These are phyloP conservation scores for Aspergillus uvarum DNA, from an alignment of 2,329 filamentous ascomycete genomes.

Conservation along the genomic window DNA sequence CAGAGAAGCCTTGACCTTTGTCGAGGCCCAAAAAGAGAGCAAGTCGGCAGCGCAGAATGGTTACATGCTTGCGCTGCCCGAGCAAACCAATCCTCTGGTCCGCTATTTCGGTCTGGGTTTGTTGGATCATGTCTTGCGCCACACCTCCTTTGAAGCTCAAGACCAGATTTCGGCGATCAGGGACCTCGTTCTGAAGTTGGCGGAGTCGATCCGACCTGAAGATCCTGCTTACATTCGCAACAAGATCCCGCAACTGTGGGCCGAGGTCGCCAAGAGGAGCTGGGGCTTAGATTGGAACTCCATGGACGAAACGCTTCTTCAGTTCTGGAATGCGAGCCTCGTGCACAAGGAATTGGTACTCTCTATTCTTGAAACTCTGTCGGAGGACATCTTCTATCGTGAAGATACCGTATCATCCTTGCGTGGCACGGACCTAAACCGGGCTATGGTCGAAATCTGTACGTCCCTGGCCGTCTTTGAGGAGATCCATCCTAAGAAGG, in stretches of 20 bases:
- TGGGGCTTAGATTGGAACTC: conserved; percentile 94
- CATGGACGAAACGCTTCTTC: conserved; percentile 82
- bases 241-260: conserved; percentile 93
- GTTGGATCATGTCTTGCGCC: conserved; percentile 84
- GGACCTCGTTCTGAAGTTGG: conserved; percentile 75
- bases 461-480: conserved; percentile 73
- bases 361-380: conserved; percentile 83
- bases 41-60: conserved; percentile 80
- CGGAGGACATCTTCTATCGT: conserved; percentile 88
- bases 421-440: conserved; percentile 79
- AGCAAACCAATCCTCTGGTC: conserved; percentile 73
- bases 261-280: conserved; percentile 86
- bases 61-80: conserved; percentile 75
- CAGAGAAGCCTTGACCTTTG: conserved; percentile 77
- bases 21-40: conserved; percentile 80
- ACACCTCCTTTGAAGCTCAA: conserved; percentile 70
- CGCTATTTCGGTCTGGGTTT: conserved; percentile 92
- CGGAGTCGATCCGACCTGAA: conserved; percentile 65
- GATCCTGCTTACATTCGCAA: conserved; percentile 85
- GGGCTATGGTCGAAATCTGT: conserved; percentile 90
- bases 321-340: conserved; percentile 67
- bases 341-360: conserved; percentile 84
- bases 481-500: conserved; percentile 73
- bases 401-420: conserved; percentile 85
- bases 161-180: conserved; percentile 69